A percentile compares a stretch with the other conserved stretches of the same genome.
phyloP scores from a whole-genome alignment of 2,329 filamentous ascomycete species.

The Penicillium sp. region DNA sequence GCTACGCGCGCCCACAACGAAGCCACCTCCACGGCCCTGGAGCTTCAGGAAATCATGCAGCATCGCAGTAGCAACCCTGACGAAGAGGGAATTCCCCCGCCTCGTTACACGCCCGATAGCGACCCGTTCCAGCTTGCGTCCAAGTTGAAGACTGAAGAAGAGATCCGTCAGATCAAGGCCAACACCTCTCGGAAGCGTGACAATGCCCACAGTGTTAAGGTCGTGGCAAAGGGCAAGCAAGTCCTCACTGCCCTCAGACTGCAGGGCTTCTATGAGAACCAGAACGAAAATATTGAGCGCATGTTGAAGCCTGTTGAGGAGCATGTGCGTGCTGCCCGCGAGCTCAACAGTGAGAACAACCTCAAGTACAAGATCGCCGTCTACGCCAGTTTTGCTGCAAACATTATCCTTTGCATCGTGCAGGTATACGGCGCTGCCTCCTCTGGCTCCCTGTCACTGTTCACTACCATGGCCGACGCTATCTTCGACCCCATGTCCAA shows the following conservation, averaged over 20 bases:
- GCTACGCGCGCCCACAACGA: constrained; percentile 27
- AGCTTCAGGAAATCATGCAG: constrained; percentile 25
- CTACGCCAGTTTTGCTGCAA: constrained; percentile 68
- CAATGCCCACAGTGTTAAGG: constrained; percentile 3
- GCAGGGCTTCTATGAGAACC: constrained; percentile 77
- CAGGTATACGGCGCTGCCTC: constrained; percentile 86
- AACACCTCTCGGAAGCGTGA: constrained; percentile 72
- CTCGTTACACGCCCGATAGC: constrained; percentile 58
- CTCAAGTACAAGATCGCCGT: constrained; percentile 60
- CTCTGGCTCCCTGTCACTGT: constrained; percentile 87
- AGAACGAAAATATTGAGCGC: constrained; percentile 90
- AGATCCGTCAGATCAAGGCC: constrained; percentile 72
- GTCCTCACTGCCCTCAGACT: constrained; percentile 43
- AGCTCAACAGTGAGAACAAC: constrained; percentile 75
- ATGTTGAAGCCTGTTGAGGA: constrained; percentile 91
- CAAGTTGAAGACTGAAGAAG: constrained; percentile 69
- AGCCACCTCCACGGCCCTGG: constrained; percentile 43
- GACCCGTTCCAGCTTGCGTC: constrained; percentile 79
- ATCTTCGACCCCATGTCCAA: constrained; percentile 92
- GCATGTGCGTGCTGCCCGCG: constrained; percentile 74
- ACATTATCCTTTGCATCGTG: constrained; percentile 69
- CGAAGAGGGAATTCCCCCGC: constrained; percentile 46
- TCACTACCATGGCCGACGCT: constrained; percentile 95
- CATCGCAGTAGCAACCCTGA: constrained; percentile 31
- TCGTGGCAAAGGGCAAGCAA: constrained; percentile 41